Conservation (phyloP, 179 eudicot species). For the Beta lomatogona region DNA sequence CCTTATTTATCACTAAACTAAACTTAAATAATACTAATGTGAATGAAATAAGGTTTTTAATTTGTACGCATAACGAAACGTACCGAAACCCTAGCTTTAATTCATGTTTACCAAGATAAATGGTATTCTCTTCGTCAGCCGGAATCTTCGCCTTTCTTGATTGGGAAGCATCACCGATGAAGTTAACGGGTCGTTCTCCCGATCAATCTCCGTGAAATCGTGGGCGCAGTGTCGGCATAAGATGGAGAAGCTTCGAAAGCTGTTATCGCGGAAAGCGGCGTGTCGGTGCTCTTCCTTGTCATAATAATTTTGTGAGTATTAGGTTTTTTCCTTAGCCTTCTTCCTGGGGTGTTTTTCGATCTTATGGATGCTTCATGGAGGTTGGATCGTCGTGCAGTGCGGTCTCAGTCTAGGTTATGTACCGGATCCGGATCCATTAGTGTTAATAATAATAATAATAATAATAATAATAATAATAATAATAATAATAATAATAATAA, state of each 20-base stretch:
- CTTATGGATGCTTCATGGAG: constrained; percentile 85
- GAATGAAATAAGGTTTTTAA: too few species aligned
- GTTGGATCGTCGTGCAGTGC: constrained; percentile 47
- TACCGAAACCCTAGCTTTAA: constrained; percentile 75
- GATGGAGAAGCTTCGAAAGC: constrained; percentile 95
- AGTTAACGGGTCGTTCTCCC: constrained; percentile 56
- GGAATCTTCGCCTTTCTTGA: constrained; percentile 83
- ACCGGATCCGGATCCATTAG: background rate
- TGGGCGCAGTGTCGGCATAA: constrained; percentile 97
- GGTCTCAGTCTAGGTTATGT: too few species aligned
- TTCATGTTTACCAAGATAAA: constrained; percentile 66
- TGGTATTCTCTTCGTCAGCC: constrained; percentile 92
- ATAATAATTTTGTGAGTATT: background rate
- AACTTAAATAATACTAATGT: too few species aligned
- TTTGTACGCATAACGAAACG: too few species aligned
- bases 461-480: too few species aligned
- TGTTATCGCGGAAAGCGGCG: constrained; percentile 84
- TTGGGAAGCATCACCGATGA: constrained; percentile 83
- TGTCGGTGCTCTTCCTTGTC: constrained; percentile 34
- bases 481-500: too few species aligned
- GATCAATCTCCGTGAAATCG: constrained; percentile 55
- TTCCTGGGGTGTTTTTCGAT: constrained; percentile 81
- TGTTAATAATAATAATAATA: too few species aligned
- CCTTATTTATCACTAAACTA: too few species aligned
- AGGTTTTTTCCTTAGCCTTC: constrained; percentile 57